Evolutionary conservation across 2,329 filamentous ascomycete species (phyloP).

Genomic region (Botryotinia calthae): DNA sequence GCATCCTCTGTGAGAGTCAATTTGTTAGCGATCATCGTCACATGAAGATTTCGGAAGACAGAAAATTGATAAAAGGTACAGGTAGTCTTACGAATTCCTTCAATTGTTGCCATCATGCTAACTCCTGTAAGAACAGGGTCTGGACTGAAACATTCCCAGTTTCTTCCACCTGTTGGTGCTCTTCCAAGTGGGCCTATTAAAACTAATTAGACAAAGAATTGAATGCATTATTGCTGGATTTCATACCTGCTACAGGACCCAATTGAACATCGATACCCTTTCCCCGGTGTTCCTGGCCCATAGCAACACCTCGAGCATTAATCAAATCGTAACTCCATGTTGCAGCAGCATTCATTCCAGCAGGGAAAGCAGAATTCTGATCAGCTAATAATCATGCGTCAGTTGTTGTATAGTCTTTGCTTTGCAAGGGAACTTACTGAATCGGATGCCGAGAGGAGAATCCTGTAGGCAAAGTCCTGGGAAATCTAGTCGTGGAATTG

Average conservation of each 20-base stretch:
- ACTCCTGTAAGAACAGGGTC: conserved; percentile 75
- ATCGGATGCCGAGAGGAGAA: conserved; percentile 42
- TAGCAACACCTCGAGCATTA: conserved; percentile 63
- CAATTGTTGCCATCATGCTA: conserved; percentile 68
- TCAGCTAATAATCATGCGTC: conserved; percentile 47
- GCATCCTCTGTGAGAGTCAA: conserved; percentile 54
- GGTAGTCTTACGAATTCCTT: conserved; percentile 56
- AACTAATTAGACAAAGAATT: too few species aligned
- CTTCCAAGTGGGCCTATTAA: conserved; percentile 54
- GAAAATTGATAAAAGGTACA: not conserved
- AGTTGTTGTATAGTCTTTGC: conserved; percentile 45
- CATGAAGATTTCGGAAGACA: too few species aligned
- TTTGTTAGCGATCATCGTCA: not conserved
- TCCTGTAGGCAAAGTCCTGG: conserved; percentile 38
- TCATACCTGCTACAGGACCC: conserved; percentile 63
- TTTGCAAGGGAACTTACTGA: conserved; percentile 35
- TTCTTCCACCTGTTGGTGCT: conserved; percentile 65
- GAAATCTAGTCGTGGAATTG: conserved; percentile 37
- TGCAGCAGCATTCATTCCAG: conserved; percentile 71
- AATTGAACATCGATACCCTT: conserved; percentile 74
- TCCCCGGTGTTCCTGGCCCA: conserved; percentile 68
- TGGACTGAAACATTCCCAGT: conserved; percentile 67
- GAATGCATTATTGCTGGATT: not conserved
- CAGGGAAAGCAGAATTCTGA: conserved; percentile 71
- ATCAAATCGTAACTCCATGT: conserved; percentile 73